phyloP scores from a whole-genome alignment of 2,329 filamentous ascomycete species.

The Diaporthe longicolla region DNA sequence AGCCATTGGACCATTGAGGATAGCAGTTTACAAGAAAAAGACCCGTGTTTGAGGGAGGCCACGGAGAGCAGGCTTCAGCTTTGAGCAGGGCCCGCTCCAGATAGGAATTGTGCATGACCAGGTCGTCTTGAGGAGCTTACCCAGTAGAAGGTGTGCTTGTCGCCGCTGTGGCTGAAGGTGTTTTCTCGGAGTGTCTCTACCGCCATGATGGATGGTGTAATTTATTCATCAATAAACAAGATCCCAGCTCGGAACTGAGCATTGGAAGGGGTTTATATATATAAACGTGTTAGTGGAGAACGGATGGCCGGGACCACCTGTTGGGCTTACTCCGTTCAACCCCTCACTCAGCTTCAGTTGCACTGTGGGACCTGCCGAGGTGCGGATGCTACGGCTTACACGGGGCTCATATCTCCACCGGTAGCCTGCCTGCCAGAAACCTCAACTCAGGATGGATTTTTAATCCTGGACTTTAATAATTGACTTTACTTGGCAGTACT shows the following conservation, averaged over 20 bases:
- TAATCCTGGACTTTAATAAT: not conserved
- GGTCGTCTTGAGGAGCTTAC: not conserved
- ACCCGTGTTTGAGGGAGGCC: too few relatives aligned
- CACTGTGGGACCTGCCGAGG: conserved; percentile 3
- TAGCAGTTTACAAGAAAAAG: not conserved
- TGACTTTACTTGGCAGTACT: not conserved
- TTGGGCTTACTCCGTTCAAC: conserved; percentile 5
- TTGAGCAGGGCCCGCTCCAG: too few relatives aligned
- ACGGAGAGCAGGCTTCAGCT: not conserved
- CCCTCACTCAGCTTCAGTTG: conserved; percentile 5
- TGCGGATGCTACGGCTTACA: conserved; percentile 11
- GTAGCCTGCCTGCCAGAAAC: not conserved
- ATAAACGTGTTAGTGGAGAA: not conserved
- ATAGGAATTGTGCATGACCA: too few relatives aligned
- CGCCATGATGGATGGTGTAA: conserved; percentile 23
- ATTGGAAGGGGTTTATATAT: conserved; percentile 17
- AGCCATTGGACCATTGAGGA: not conserved
- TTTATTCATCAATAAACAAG: not conserved
- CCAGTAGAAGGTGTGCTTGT: conserved; percentile 48
- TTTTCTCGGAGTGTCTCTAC: conserved; percentile 33
- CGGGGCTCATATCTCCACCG: not conserved
- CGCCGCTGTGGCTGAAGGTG: conserved; percentile 44
- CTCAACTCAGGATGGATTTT: not conserved
- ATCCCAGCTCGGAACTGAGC: not conserved
- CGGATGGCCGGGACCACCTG: not conserved